Base-by-base conservation (phyloP, 2,329 filamentous ascomycete species). In the Clonostachys sp. region DNA sequence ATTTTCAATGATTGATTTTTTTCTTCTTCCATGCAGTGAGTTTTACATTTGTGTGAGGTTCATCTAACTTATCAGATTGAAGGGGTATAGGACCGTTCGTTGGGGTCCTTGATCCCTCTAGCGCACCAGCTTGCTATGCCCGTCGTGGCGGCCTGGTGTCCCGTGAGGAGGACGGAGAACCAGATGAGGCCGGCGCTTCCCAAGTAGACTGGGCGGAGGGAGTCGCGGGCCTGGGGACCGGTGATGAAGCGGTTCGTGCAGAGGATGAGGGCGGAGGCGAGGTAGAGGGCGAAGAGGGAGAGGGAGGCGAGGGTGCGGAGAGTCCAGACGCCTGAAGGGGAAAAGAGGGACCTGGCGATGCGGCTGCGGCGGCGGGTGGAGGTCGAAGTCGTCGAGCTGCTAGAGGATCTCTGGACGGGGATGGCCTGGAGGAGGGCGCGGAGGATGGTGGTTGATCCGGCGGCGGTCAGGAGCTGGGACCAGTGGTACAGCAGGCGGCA, bases 201-300 rank as follows among this genome's bases (percentile, higher is more conserved):
- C 3, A 13, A 3, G 45, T 41, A 46, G 17, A 46, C 30, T 10
- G n/a, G 8, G 12, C 16, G 60, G 59, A 63, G 63, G 45, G 57
- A 59, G 33, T 61, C 60, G 1, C 60, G 61, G 12, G 50, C 48
- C 41, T 57, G 59, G 51, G 60, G 55, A 38, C 53, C 61, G 41
- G 54, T 51, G 1, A 62, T 56, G 9, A 60, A 62, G 33, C 47
- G 61, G 30, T 40, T 57, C 40, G 45, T 41, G 38, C 36, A 5
- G 16, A 41, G 17, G 17, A 41, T 14, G 17, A 41, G 12, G 8
- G 18, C 36, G 12, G 17, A 42, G 17, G 20, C 20, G 17, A 46
- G 35, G 38, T 41, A 41, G 17, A 46, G 30, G 12, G 35, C 45
- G n/a, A 39, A 16, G 12, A 39, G n/a, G 13, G 34, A 36, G 36